Conservation (phyloP, 768 basidiomycete genomes). For the Crucibulum laeve region DNA sequence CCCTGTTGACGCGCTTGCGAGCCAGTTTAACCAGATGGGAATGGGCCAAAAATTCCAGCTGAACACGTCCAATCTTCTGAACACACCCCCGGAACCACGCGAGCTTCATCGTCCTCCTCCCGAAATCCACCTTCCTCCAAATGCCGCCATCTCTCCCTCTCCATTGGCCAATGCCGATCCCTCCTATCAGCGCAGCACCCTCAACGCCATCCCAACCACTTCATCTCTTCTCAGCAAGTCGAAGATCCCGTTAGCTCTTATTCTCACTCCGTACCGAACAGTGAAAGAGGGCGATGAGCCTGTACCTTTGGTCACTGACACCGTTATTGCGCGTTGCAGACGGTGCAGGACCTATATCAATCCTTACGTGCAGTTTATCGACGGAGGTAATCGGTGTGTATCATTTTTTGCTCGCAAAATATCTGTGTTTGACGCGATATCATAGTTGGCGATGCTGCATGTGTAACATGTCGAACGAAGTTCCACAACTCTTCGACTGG, state of each 20-base stretch:
- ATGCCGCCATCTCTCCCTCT: constrained; percentile 73
- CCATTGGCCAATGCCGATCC: constrained; percentile 81
- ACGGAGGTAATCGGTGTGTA: constrained; percentile 84
- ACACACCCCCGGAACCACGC: constrained; percentile 86
- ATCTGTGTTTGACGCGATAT: constrained; percentile 1
- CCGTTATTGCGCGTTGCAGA: constrained; percentile 93
- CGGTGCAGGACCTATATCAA: constrained; percentile 97
- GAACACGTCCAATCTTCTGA: constrained; percentile 88
- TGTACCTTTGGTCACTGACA: constrained; percentile 89
- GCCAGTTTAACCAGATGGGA: constrained; percentile 90
- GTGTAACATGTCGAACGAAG: constrained; percentile 98
- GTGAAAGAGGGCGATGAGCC: constrained; percentile 78
- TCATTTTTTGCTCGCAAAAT: not conserved
- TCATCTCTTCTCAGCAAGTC: constrained; percentile 83
- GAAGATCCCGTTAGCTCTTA: constrained; percentile 84
- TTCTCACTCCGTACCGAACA: constrained; percentile 88
- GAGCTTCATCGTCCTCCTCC: constrained; percentile 82
- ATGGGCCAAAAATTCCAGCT: constrained; percentile 74
- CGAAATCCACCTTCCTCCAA: constrained; percentile 84
- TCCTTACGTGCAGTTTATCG: constrained; percentile 96
- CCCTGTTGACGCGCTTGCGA: constrained; percentile 61
- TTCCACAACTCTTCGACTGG: constrained; percentile 98
- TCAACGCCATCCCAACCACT: constrained; percentile 92
- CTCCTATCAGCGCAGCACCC: constrained; percentile 87
- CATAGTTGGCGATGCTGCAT: constrained; percentile 95